Conservation (phyloP, 2,329 filamentous ascomycete species). For the Ophiostoma australiae region DNA sequence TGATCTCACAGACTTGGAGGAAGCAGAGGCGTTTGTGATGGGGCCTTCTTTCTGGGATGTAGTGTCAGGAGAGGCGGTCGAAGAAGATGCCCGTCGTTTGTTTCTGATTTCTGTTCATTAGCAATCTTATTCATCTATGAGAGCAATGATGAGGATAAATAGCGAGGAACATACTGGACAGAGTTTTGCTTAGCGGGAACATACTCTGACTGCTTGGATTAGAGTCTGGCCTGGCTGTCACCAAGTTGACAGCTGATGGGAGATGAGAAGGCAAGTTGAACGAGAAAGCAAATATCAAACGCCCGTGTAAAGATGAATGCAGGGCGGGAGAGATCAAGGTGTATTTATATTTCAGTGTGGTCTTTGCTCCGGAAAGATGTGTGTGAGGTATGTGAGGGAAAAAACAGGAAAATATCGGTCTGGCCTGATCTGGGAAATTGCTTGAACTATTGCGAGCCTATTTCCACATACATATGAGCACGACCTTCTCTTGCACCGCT, state of each 20-base stretch:
- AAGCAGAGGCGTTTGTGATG: neutral
- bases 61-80: neutral
- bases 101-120: conserved; percentile 20
- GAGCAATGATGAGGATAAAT: neutral
- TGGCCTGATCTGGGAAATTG: no score
- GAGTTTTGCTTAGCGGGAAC: conserved; percentile 24
- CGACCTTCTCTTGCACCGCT: neutral
- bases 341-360: neutral
- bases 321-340: neutral
- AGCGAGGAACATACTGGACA: conserved; percentile 17
- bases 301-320: neutral
- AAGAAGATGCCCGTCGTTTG: conserved; percentile 41
- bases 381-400: neutral
- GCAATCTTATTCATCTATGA: no score
- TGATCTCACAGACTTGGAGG: neutral
- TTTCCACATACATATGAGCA: neutral
- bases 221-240: neutral
- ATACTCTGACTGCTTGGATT: conserved; percentile 11
- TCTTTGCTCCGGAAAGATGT: neutral
- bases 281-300: neutral
- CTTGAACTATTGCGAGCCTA: no score
- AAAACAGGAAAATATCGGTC: neutral
- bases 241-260: neutral
- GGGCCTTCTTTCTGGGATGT: neutral
- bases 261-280: neutral